Evolutionary conservation across 1,284 basidiomycete species (phyloP), one percentile per base, ranked within the genome.

Genomic region (Caloboletus inedulis): DNA sequence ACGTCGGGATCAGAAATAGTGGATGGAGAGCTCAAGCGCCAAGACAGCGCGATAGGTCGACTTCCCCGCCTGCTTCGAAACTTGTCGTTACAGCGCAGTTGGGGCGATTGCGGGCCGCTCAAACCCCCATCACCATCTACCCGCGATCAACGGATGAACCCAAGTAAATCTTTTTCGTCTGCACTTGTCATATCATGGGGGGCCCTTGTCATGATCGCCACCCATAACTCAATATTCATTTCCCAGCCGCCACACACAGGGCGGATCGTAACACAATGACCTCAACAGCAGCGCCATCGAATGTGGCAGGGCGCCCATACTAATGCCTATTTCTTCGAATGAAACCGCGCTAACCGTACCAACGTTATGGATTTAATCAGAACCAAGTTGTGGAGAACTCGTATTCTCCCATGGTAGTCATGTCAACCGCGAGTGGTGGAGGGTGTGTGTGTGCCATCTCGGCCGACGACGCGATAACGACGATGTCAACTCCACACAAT

Each of bases 191-290:
- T n/a, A 25, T 50, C 25, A 41, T 33, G 48, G 1, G 3, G 23
- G 23, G 23, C 12, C 45, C 21, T 31, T 43, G 54, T 65, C 63
- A 68, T 68, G 62, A 64, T 64, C 62, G 62, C 54, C 62, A 64
- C 61, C 42, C 42, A 29, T 40, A 46, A 43, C 5, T 23, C n/a
- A n/a, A 23, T 23, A 23, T 65, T 66, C 62, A 66, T 66, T 65
- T 65, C 37, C 43, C 21, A 44, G 6, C 23, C 44, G 59, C 62
- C 57, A 57, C 61, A 37, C 21, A 7, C 48, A 44, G 49, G 51
- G 46, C 49, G 63, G 41, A 59, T 64, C 61, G 63, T 37, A 40
- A 29, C 3, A 27, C 23, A 13, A 30, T 30, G 25, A 51, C 51
- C 29, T 27, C 44, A 30, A 18, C 36, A 29, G 13, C 14, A n/a